Percentiles rank a stretch among this genome's conserved stretches.
Evolutionary conservation across 2,329 filamentous ascomycete species (phyloP).

Genomic region (Rhexocercosporidium sp.): DNA sequence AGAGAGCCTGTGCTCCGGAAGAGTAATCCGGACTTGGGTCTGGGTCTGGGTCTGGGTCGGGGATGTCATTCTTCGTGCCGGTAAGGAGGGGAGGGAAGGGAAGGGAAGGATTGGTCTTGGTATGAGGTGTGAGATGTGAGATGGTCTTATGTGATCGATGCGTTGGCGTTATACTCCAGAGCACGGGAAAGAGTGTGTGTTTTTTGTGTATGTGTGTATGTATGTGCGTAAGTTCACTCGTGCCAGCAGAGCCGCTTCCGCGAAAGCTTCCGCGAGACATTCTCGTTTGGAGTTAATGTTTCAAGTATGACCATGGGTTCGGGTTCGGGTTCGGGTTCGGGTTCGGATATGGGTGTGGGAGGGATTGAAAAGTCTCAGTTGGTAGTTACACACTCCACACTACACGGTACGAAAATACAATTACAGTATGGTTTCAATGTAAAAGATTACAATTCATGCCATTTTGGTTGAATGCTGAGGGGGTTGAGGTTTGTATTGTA

Average conservation of each 20-base stretch:
- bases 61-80: not conserved
- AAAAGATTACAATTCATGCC: too few relatives aligned
- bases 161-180: too few relatives aligned
- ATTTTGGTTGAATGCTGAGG: too few relatives aligned
- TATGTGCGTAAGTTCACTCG: not conserved
- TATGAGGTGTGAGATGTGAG: not conserved
- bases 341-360: not conserved
- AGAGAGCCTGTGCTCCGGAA: too few relatives aligned
- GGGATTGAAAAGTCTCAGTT: not conserved
- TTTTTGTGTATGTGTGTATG: not conserved
- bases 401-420: too few relatives aligned
- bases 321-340: not conserved
- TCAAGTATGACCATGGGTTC: not conserved
- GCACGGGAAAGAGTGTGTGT: not conserved
- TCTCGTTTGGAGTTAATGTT: not conserved
- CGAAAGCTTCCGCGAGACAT: conserved; percentile 6
- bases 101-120: not conserved
- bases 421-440: too few relatives aligned
- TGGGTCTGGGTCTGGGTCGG: not conserved
- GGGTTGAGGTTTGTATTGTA: too few relatives aligned
- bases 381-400: not conserved
- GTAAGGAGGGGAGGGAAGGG: not conserved
- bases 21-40: not conserved
- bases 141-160: not conserved
- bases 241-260: not conserved